Evolutionary conservation across 208 protist species (phyloP), one percentile per base, ranked within the genome.

Genomic region (Strigomonas culicis): DNA sequence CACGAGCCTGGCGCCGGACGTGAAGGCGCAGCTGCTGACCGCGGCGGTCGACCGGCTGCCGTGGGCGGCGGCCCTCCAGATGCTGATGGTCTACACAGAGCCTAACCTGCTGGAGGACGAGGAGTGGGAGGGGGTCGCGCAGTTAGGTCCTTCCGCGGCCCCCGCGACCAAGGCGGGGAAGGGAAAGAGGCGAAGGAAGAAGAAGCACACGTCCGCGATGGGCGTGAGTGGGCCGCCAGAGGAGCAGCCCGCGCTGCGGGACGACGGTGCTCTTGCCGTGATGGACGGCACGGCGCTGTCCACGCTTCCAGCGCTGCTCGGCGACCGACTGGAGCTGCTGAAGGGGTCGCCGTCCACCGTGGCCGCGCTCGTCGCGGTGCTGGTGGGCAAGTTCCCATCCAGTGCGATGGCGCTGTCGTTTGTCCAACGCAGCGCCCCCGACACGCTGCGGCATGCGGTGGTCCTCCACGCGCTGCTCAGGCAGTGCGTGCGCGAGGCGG

Each of bases 381-480:
- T 94, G 43, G 70, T 84, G 19, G 66, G 71, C 8, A 92, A 90
- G 62, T 62, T 92, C 41, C 83, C 88, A 4, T 77, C 80, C 15
- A 71, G 76, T 13, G 60, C 62, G 51, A 67, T 61, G 52, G 75
- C 82, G 4, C 68, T 61, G 0, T 36, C 68, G 19, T 88, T 90
- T 77, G 43, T 90, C 0, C 75, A 66, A 13, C 53, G 59, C 52
- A 66, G 64, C 36, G 74, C 71, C 15, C 32, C 67, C 10, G 28
- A 22, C 34, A 49, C 30, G 21, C 28, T 72, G 7, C 79, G 82
- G 10, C 82, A 91, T 59, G 72, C 82, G 0, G 59, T 86, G 22
- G 88, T 94, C 30, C 17, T 84, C 3, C 64, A 77, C 25, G 74
- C 88, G n/a, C 67, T 94, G 31, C 70, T 94, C 22, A 70, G 72